Evolutionary conservation across 345 rosid genomes (phyloP).

Genomic region (Salix purpurea): DNA sequence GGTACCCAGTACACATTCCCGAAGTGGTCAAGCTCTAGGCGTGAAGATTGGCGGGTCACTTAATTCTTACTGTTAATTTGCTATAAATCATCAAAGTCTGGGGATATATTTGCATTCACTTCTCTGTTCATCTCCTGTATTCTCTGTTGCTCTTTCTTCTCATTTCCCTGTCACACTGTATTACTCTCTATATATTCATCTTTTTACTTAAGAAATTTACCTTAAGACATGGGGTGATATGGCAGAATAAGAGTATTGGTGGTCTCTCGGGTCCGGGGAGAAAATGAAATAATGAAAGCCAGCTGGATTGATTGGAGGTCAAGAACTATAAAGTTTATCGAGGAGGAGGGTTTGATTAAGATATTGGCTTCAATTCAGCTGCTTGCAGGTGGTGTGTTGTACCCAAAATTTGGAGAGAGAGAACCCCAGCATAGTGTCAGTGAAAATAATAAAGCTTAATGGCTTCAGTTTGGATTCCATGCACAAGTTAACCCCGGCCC

Average conservation of each 20-base stretch:
- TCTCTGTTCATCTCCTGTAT: not conserved
- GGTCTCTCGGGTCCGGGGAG: no score
- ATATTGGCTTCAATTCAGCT: not conserved
- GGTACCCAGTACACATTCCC: constrained; percentile 33
- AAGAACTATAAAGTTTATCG: not conserved
- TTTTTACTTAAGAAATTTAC: not conserved
- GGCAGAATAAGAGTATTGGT: not conserved
- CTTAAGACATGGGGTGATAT: not conserved
- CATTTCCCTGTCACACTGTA: constrained; percentile 8
- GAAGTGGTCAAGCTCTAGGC: constrained; percentile 28
- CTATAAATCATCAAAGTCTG: not conserved
- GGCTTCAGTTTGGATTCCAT: not conserved
- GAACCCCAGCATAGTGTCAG: not conserved
- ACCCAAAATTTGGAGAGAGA: no score
- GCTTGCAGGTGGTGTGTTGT: not conserved
- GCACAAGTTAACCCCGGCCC: not conserved
- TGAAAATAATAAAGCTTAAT: not conserved
- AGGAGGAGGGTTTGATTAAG: not conserved
- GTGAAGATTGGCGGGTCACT: not conserved
- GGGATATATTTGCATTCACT: not conserved
- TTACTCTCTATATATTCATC: not conserved
- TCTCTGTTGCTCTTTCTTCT: not conserved
- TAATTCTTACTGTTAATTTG: not conserved
- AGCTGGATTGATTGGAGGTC: not conserved
- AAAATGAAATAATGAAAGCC: no score